A percentile compares a stretch with the other conserved stretches of the same genome.
phyloP scores from a whole-genome alignment of 169 alveolate species.

The Perkinsus chesapeaki region DNA sequence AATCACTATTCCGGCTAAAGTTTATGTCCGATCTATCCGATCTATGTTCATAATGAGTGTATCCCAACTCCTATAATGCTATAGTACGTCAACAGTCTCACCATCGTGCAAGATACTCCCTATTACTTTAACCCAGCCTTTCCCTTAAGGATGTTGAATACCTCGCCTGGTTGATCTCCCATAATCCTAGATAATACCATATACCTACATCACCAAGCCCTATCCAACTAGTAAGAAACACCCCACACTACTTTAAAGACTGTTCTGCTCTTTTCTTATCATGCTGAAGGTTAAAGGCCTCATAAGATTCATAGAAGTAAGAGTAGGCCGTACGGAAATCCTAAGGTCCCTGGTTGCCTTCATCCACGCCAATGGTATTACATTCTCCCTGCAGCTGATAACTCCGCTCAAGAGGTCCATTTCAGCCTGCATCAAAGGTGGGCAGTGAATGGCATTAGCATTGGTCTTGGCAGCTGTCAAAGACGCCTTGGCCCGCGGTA shows the following conservation, averaged over 20 bases:
- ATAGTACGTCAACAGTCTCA: constrained; percentile 43
- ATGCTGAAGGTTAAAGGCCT: constrained; percentile 72
- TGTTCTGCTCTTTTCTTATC: constrained; percentile 53
- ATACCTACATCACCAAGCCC: constrained; percentile 38
- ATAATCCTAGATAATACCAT: constrained; percentile 85
- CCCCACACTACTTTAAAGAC: constrained; percentile 25
- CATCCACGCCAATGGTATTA: constrained; percentile 27
- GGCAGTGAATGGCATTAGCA: constrained; percentile 85
- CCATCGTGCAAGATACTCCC: background rate
- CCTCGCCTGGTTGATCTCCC: constrained; percentile 70
- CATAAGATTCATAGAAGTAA: constrained; percentile 90
- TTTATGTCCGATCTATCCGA: no score
- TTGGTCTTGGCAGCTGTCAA: constrained; percentile 88
- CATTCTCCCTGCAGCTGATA: constrained; percentile 28
- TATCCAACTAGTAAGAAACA: constrained; percentile 38
- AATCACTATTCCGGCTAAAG: no score
- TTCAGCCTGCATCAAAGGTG: constrained; percentile 85
- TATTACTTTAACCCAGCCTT: constrained; percentile 52
- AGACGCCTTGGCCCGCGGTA: constrained; percentile 65
- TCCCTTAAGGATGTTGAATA: constrained; percentile 42
- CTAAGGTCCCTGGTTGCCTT: constrained; percentile 28
- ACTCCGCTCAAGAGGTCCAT: constrained; percentile 60
- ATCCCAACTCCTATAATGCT: constrained; percentile 52
- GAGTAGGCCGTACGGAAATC: constrained; percentile 90
- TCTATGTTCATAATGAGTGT: constrained; percentile 44